Percentiles rank a stretch among this genome's conserved stretches.
These are phyloP conservation scores for Corynascus novoguineensis DNA, from an alignment of 495 filamentous ascomycete genomes.

Conservation along the genomic window DNA sequence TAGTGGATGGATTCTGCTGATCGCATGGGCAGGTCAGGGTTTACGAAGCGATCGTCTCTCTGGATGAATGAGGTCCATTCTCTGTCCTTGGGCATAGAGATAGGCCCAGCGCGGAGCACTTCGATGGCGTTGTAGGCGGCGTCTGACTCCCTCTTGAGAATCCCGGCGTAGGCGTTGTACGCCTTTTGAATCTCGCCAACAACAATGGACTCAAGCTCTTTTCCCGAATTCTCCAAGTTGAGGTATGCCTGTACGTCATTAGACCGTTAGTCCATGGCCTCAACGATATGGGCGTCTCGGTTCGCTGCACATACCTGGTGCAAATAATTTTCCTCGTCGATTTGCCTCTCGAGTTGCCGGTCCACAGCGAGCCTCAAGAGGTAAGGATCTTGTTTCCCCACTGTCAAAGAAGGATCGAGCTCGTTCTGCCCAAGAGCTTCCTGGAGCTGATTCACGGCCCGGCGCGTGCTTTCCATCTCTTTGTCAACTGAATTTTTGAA, in stretches of 20 bases:
- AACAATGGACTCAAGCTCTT: constrained; percentile 91
- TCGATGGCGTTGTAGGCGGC: constrained; percentile 71
- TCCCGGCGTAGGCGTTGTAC: constrained; percentile 85
- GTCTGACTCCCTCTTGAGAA: constrained; percentile 84
- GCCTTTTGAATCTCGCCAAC: constrained; percentile 96
- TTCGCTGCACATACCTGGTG: constrained; percentile 59
- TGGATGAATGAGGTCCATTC: constrained; percentile 87
- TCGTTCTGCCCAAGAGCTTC: constrained; percentile 75
- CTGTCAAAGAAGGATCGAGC: constrained; percentile 63
- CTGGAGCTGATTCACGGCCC: constrained; percentile 68
- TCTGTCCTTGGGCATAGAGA: constrained; percentile 82
- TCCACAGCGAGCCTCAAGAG: constrained; percentile 79
- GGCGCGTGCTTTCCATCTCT: constrained; percentile 65
- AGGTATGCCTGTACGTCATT: constrained; percentile 65
- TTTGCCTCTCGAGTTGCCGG: constrained; percentile 80
- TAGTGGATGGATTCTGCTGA: constrained; percentile 81
- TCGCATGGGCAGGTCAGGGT: constrained; percentile 74
- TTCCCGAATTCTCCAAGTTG: constrained; percentile 89
- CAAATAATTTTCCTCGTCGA: constrained; percentile 95
- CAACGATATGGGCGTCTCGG: constrained; percentile 10
- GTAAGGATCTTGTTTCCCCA: constrained; percentile 87
- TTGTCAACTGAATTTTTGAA: constrained; percentile 88
- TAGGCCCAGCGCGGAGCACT: constrained; percentile 73
- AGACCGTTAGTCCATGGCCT: background rate
- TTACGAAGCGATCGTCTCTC: constrained; percentile 78